Base-by-base conservation (phyloP, 768 basidiomycete species). In the Ramaria sp. region DNA sequence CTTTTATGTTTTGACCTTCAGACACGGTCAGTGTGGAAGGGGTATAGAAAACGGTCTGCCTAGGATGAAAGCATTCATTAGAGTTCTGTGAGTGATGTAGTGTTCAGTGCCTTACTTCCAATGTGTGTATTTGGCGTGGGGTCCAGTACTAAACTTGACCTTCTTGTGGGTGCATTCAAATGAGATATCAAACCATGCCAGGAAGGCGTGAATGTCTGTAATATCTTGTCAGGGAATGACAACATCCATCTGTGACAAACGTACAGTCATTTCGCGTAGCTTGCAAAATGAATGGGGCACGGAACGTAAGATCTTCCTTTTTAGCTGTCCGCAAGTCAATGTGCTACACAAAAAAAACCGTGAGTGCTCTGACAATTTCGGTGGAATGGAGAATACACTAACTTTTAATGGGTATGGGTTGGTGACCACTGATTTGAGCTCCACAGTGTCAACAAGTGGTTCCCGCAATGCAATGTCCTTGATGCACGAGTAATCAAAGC, bases 401-500 rank as follows among this genome's bases (percentile, higher is more conserved):
- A 36, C 18, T 75, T 94, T 95, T 70, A 99, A 76, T 67, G 81
- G 70, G 64, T 78, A 95, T 38, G 96, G 95, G 67, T 94, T 83
- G 2, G 93, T 93, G 39, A 92, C 93, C 55, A 98, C 94, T 1
- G 92, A 74, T 70, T 94, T 95, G 61, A 98, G 72, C 60, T 99
- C 96, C 56, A 99, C 96, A n/a, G 93, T 96, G 70, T 99, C 96
- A 30, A 99, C 96, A 44, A 99, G 75, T 42, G 96, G 96, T 66
- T 99, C 96, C 28, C 88, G 79, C 53, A 99, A 72, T 1, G 96
- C 96, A 61, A 99, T 96, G 67, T 96, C 92, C 71, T 98, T 97
- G 76, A 99, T 98, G 68, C 96, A 97, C 38, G 93, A 96, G 70
- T 90, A 99, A 70, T 99, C 94, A 70, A 99, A 98, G 24, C 96